Percentiles rank a stretch among this genome's conserved stretches.
Evolutionary conservation across 116 monocot species (phyloP).

Genomic region (Cymodocea nodosa): DNA sequence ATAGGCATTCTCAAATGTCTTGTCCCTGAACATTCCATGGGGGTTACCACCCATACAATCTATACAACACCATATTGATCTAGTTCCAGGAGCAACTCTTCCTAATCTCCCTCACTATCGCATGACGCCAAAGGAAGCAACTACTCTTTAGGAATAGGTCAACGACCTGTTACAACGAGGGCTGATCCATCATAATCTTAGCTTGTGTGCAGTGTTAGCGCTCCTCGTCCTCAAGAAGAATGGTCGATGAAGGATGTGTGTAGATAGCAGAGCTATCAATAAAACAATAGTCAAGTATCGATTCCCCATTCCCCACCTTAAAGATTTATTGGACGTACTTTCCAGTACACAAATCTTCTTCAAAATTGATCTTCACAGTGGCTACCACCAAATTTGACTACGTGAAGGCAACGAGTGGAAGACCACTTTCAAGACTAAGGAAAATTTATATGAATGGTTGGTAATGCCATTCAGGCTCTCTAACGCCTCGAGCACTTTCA

Average conservation of each 20-base stretch:
- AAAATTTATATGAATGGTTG: conserved; percentile 5
- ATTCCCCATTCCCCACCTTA: conserved; percentile 1
- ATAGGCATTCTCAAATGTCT: too few relatives aligned
- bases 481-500: conserved; percentile 7
- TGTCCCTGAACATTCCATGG: too few relatives aligned
- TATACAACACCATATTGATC: too few relatives aligned
- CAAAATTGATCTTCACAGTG: conserved; percentile 1
- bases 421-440: conserved; percentile 4
- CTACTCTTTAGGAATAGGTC: too few relatives aligned
- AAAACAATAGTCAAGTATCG: conserved; percentile 2
- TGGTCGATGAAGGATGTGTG: conserved; percentile 1
- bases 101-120: too few relatives aligned
- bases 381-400: conserved; percentile 6
- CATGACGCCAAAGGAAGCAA: too few relatives aligned
- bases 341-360: neutral
- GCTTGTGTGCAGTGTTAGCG: neutral
- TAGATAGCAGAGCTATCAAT: conserved; percentile 2
- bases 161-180: too few relatives aligned
- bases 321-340: neutral
- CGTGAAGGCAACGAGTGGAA: neutral
- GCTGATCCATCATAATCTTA: neutral
- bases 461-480: conserved; percentile 6
- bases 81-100: too few relatives aligned
- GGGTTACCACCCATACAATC: too few relatives aligned
- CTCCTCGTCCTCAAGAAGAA: conserved; percentile 6